A percentile compares a stretch with the other conserved stretches of the same genome.
phyloP scores from a whole-genome alignment of 257 asterid genomes.

The Thymus quinquecostatus region DNA sequence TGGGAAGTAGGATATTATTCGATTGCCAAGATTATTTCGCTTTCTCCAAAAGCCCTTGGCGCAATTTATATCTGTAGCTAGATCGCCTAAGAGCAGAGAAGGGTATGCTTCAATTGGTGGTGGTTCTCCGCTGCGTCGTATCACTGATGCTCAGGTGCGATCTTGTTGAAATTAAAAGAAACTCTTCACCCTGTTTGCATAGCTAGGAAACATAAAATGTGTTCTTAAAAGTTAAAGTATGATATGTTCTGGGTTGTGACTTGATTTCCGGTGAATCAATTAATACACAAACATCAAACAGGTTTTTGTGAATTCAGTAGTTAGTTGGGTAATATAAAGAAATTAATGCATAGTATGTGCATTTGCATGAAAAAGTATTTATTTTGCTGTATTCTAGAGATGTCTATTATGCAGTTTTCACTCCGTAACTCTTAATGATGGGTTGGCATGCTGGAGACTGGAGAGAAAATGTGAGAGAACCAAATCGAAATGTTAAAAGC shows the following conservation, averaged over 20 bases:
- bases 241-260: conserved; percentile 16
- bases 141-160: conserved; percentile 94
- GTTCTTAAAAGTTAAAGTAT: conserved; percentile 6
- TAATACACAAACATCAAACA: conserved; percentile 23
- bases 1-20: conserved; percentile 83
- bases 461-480: conserved; percentile 11
- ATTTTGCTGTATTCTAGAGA: background rate
- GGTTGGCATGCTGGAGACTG: background rate
- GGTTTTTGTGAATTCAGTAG: conserved; percentile 4
- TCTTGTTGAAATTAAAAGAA: conserved; percentile 12
- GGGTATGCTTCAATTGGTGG: conserved; percentile 99
- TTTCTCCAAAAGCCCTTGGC: conserved; percentile 98
- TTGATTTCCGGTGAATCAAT: conserved; percentile 23
- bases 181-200: conserved; percentile 13
- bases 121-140: conserved; percentile 98
- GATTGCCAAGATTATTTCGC: conserved; percentile 90
- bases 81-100: conserved; percentile 98
- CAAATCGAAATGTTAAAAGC: conserved; percentile 4
- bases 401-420: conserved; percentile 8
- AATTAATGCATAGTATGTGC: background rate
- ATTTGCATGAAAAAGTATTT: background rate
- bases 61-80: conserved; percentile 84
- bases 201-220: conserved; percentile 17
- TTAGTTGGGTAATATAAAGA: conserved; percentile 2
- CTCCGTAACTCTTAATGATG: conserved; percentile 8